Conservation (phyloP, 2,329 filamentous ascomycete genomes). For the Exophiala aquamarina region DNA sequence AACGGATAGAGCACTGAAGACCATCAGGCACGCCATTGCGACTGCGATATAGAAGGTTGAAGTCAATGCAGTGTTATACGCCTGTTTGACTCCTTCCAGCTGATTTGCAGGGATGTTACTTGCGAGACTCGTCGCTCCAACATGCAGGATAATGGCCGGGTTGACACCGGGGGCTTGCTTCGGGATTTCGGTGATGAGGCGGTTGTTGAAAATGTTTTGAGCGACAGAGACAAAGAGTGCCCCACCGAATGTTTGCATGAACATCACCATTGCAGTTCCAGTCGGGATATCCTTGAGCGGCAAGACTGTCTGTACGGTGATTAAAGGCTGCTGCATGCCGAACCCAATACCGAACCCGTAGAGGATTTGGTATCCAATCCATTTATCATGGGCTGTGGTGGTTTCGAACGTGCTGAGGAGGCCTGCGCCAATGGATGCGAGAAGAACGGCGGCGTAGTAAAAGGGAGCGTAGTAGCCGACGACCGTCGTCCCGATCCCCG, state of each 20-base stretch:
- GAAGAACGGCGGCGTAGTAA: conserved; percentile 36
- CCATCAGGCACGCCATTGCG: conserved; percentile 37
- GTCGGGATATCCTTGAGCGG: conserved; percentile 37
- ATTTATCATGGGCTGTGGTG: conserved; percentile 34
- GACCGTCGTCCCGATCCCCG: conserved; percentile 34
- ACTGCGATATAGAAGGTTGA: conserved; percentile 41
- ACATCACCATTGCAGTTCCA: conserved; percentile 42
- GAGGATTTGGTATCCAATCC: conserved; percentile 41
- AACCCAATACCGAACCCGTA: conserved; percentile 37
- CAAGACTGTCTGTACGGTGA: conserved; percentile 42
- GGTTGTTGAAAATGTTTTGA: conserved; percentile 54
- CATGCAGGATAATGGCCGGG: conserved; percentile 31
- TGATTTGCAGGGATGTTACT: conserved; percentile 29
- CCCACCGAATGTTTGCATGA: conserved; percentile 43
- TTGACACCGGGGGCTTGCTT: conserved; percentile 32
- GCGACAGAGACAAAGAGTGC: conserved; percentile 53
- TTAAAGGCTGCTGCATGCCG: conserved; percentile 41
- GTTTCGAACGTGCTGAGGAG: conserved; percentile 41
- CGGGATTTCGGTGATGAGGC: conserved; percentile 45
- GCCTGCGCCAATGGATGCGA: conserved; percentile 42
- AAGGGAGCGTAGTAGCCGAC: conserved; percentile 44
- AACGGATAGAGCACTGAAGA: conserved; percentile 36
- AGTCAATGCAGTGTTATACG: conserved; percentile 40
- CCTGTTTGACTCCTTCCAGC: conserved; percentile 33
- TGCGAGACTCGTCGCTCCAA: conserved; percentile 41